Evolutionary conservation across 2,329 filamentous ascomycete genomes (phyloP), one percentile per base, ranked within the genome.

Genomic region (Pseudocercospora cruenta): DNA sequence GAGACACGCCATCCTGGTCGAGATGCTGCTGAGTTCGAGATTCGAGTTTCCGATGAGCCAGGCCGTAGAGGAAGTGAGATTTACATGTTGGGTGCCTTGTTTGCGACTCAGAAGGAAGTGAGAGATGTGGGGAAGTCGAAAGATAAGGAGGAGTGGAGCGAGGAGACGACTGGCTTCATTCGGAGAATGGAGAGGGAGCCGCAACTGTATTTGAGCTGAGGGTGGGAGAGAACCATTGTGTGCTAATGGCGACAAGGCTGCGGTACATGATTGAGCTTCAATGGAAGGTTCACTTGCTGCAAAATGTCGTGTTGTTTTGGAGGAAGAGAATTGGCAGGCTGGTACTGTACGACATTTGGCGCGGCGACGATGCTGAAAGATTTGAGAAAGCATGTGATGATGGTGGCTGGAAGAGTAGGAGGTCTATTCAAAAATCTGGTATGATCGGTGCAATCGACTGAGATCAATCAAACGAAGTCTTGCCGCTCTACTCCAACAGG

Each of bases 1-100:
- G 36, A 39, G 36, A 19, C 0, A 28, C 10, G n/a, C n/a, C 33
- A 19, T 16, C 26, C 7, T 36, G 33, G 53, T 21, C 14, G 0
- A 2, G 47, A 33, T 28, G 10, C 21, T 16, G 22, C 4, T 31
- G 63, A 54, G 16, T 58, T 58, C 4, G 10, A n/a, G 22, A 36
- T 65, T 10, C 36, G 49, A 19, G 58, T 61, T 2, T 2, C 4
- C 6, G 63, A 28, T 14, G 39, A n/a, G n/a, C n/a, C n/a, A 26
- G 14, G 8, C 21, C n/a, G 65, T 5, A 67, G 57, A 31, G 64
- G 57, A 4, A 36, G 62, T 0, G 39, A 49, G 3, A 47, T 69
- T 0, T 71, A 58, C 33, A 55, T 68, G 57, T n/a, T 71, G 8
- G 69, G 69, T 0, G 69, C 67, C 0, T 43, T 69, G 0, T 69